A percentile compares a stretch with the other conserved stretches of the same genome.
Evolutionary conservation across 371 early-diverging fungal species (phyloP).

Genomic region (Funneliformis caledonium): DNA sequence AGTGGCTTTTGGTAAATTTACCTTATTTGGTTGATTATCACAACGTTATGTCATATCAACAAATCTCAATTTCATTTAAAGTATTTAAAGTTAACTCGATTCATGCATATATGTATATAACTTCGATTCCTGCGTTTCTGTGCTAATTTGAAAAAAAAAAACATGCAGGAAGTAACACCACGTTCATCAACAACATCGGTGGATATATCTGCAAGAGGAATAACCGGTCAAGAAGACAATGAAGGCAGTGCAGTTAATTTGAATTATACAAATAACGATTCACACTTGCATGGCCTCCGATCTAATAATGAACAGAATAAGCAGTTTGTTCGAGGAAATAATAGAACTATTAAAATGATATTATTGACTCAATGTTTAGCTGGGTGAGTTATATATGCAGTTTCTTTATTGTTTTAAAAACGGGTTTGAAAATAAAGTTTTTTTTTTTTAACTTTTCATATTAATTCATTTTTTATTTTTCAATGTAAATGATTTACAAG

Average conservation of each 20-base stretch:
- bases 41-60: no score
- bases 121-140: background rate
- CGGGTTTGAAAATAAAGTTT: constrained; percentile 13
- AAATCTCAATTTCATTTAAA: no score
- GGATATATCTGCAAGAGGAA: constrained; percentile 48
- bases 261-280: background rate
- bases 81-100: no score
- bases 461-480: constrained; percentile 42
- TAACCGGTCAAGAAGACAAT: constrained; percentile 37
- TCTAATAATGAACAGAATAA: background rate
- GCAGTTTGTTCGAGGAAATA: constrained; percentile 43
- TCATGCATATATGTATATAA: no score
- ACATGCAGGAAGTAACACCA: background rate
- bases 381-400: constrained; percentile 43
- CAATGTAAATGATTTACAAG: constrained; percentile 54
- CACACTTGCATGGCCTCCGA: background rate
- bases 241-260: background rate
- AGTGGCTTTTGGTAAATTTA: no score
- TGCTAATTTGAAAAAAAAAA: background rate
- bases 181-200: background rate
- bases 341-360: constrained; percentile 48
- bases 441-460: background rate
- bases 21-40: no score
- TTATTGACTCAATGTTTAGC: constrained; percentile 54
- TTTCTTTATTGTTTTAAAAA: background rate